phyloP scores from a whole-genome alignment of 2,329 filamentous ascomycete genomes.

The Cercospora sesami region DNA sequence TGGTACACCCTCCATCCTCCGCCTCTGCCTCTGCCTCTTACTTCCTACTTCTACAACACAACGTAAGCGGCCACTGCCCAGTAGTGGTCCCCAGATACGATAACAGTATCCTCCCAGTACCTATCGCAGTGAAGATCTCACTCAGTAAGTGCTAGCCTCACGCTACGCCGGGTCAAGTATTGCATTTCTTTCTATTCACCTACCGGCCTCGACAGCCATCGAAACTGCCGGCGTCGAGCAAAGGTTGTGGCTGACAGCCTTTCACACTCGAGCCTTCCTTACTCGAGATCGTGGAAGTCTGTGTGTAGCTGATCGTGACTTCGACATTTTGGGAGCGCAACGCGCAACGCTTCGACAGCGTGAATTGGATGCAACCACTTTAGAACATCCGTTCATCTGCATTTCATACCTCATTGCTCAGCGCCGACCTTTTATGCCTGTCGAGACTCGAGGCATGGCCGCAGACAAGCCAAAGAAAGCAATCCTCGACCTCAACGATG shows the following conservation, averaged over 20 bases:
- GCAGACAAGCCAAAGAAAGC: not conserved
- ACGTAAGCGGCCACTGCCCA: not conserved
- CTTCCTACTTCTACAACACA: not conserved
- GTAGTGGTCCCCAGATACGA: not conserved
- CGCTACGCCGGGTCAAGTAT: not conserved
- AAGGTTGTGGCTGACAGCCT: not conserved
- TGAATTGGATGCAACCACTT: not conserved
- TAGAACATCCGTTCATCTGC: not conserved
- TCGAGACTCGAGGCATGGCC: not conserved
- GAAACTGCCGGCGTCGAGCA: no score
- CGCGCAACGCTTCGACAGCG: not conserved
- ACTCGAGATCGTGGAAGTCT: no score
- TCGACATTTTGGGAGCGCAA: no score
- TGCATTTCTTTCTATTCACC: not conserved
- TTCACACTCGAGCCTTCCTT: not conserved
- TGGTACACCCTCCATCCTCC: not conserved
- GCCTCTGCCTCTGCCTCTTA: not conserved
- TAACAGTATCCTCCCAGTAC: not conserved
- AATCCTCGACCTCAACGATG: not conserved
- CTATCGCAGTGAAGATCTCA: not conserved
- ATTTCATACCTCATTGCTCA: not conserved
- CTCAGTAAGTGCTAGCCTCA: not conserved
- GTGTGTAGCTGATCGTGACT: no score
- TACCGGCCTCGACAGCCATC: no score
- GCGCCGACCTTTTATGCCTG: not conserved